phyloP scores from a whole-genome alignment of 2,329 filamentous ascomycete species.

The Aureobasidium sp. region DNA sequence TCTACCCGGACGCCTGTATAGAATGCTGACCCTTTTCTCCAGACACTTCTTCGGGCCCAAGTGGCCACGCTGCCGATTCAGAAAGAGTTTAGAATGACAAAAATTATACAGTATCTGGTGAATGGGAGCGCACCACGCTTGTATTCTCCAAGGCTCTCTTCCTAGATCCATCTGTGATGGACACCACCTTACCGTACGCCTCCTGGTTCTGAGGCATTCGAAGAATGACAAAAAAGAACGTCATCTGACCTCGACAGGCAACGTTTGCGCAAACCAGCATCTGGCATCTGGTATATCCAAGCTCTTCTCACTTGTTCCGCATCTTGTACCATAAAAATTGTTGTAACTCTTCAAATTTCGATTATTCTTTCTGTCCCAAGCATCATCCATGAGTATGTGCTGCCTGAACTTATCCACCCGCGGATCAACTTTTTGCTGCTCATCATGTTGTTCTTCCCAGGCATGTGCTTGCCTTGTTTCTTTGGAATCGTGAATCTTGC shows the following conservation, averaged over 20 bases:
- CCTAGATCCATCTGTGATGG: not conserved
- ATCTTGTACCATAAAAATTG: not conserved
- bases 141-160: not conserved
- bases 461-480: not conserved
- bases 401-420: no score
- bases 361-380: not conserved
- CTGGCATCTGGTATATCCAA: not conserved
- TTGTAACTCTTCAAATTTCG: not conserved
- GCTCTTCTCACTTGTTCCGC: not conserved
- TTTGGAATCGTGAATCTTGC: not conserved
- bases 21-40: constrained; percentile 6
- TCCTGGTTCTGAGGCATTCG: not conserved
- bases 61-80: constrained; percentile 33
- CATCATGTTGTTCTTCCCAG: no score
- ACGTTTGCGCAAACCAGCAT: not conserved
- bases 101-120: no score
- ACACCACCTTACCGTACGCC: not conserved
- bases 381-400: no score
- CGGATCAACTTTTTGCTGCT: no score
- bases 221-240: not conserved
- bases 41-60: constrained; percentile 34
- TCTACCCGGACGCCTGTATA: not conserved
- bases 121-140: not conserved
- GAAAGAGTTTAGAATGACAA: constrained; percentile 14
- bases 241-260: not conserved